These are phyloP conservation scores for Aspergillus sp. DNA, from an alignment of 2,329 filamentous ascomycete genomes.

Conservation along the genomic window DNA sequence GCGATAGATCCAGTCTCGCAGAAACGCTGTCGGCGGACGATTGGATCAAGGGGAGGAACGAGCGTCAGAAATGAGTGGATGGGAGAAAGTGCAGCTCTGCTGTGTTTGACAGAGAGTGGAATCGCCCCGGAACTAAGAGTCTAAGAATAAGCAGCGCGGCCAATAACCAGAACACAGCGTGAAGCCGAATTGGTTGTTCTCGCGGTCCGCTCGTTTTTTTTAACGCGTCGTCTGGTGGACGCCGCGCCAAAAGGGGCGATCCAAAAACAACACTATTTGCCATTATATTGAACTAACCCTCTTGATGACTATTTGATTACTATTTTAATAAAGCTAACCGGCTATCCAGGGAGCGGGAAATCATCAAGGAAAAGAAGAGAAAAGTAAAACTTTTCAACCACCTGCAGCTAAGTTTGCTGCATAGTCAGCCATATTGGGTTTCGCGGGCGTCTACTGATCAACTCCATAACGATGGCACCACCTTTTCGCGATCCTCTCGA, in stretches of 20 bases:
- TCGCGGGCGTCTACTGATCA: background rate
- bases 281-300: background rate
- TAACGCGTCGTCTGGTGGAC: constrained; percentile 6
- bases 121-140: background rate
- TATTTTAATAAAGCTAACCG: background rate
- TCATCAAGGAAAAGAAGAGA: background rate
- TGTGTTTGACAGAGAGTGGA: constrained; percentile 2
- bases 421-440: background rate
- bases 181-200: constrained; percentile 5
- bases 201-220: constrained; percentile 7
- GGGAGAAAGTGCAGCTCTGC: background rate
- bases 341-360: constrained; percentile 3
- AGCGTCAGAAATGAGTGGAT: constrained; percentile 17
- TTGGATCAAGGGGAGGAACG: constrained; percentile 17
- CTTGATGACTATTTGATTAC: background rate
- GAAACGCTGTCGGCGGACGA: constrained; percentile 13
- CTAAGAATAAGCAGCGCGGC: constrained; percentile 8
- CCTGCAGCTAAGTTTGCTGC: background rate
- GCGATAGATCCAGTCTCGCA: background rate
- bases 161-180: constrained; percentile 2
- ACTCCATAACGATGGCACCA: background rate
- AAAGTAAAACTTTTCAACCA: background rate
- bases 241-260: constrained; percentile 14
- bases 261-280: constrained; percentile 8
- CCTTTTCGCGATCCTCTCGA: background rate